phyloP scores from a whole-genome alignment of 352 stramenopile genomes.

The Paralagenidium karlingii region DNA sequence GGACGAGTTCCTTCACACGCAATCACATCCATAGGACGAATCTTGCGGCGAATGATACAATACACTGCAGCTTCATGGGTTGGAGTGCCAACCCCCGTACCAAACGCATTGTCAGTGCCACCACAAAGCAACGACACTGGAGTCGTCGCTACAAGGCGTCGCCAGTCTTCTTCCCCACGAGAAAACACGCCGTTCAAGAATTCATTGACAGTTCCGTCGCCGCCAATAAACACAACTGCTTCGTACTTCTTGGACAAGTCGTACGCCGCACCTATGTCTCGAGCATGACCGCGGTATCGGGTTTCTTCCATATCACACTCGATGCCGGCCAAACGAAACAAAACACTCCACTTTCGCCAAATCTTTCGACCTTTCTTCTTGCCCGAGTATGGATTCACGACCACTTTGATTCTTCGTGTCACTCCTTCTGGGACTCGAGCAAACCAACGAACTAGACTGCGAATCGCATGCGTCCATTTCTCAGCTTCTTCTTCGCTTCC shows the following conservation, averaged over 20 bases:
- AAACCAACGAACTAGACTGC: slow-evolving; percentile 54
- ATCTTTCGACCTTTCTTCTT: slow-evolving; percentile 43
- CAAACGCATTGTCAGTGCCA: slow-evolving; percentile 70
- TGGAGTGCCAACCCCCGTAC: slow-evolving; percentile 49
- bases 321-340: slow-evolving; percentile 51
- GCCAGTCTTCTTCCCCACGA: slow-evolving; percentile 55
- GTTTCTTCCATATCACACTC: slow-evolving; percentile 69
- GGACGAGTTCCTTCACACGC: slow-evolving; percentile 29
- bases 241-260: slow-evolving; percentile 52
- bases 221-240: slow-evolving; percentile 62
- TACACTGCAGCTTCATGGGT: slow-evolving; percentile 53
- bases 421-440: slow-evolving; percentile 34
- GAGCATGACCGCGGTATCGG: slow-evolving; percentile 51
- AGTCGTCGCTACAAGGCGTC: slow-evolving; percentile 53
- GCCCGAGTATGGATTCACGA: slow-evolving; percentile 67
- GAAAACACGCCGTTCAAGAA: slow-evolving; percentile 77
- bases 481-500: slow-evolving; percentile 9
- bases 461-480: slow-evolving; percentile 23
- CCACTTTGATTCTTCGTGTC: slow-evolving; percentile 54
- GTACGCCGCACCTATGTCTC: slow-evolving; percentile 49
- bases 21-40: slow-evolving; percentile 58
- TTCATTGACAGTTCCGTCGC: slow-evolving; percentile 71
- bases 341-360: slow-evolving; percentile 38
- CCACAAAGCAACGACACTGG: slow-evolving; percentile 56
- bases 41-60: slow-evolving; percentile 76